Evolutionary conservation across 768 basidiomycete genomes (phyloP).

Genomic region (Trametes maxima): DNA sequence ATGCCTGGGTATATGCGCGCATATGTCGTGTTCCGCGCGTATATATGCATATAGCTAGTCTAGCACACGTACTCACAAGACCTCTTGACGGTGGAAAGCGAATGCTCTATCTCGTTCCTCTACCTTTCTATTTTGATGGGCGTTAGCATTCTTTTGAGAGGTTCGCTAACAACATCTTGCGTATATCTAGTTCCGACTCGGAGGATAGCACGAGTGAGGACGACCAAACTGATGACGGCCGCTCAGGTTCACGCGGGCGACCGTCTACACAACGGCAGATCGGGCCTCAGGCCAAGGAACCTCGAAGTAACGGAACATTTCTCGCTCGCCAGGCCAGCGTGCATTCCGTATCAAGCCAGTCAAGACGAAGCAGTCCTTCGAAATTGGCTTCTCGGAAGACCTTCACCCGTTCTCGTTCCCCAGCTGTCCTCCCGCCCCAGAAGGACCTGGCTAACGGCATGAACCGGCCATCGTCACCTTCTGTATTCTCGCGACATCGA

Average conservation of each 20-base stretch:
- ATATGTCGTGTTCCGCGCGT: too few species aligned
- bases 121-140: too few species aligned
- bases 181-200: conserved; percentile 26
- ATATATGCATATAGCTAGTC: too few species aligned
- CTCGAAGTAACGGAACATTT: conserved; percentile 14
- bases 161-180: too few species aligned
- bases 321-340: conserved; percentile 10
- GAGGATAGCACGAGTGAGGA: conserved; percentile 26
- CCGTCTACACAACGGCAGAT: conserved; percentile 20
- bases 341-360: conserved; percentile 36
- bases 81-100: too few species aligned
- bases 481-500: conserved; percentile 47
- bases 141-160: too few species aligned
- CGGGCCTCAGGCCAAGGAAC: conserved; percentile 7
- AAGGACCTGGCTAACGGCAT: conserved; percentile 37
- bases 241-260: conserved; percentile 25
- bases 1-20: too few species aligned
- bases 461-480: conserved; percentile 42
- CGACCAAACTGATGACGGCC: conserved; percentile 28
- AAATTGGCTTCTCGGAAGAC: conserved; percentile 40
- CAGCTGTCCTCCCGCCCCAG: conserved; percentile 41
- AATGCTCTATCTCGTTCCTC: too few species aligned
- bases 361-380: conserved; percentile 43
- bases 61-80: too few species aligned
- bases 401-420: conserved; percentile 77